Base-by-base conservation (phyloP, 192 early-diverging fungal genomes). In the Physocladia obscura region DNA sequence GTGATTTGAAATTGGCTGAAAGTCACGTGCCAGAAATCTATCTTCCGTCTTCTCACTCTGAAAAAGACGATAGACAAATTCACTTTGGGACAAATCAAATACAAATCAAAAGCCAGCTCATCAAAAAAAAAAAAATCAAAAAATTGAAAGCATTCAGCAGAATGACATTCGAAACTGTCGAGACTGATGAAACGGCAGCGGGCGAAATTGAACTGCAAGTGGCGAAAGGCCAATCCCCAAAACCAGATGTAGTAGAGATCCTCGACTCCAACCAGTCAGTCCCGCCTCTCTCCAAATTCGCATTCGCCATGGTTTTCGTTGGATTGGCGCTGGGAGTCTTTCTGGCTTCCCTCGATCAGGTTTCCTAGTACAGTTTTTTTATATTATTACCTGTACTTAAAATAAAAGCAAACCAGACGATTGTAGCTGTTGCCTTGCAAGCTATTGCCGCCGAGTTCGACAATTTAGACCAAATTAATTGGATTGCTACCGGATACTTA, bases 331-430 rank as follows among this genome's bases (percentile, higher is more conserved):
- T 60, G 27, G 31, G 32, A 17, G 79, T 89, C 65, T 87, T 92
- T 58, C 76, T 92, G 47, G 82, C 84, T 0, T 80, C 83, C 22
- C 61, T 89, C 3, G 90, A 92, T 62, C 82, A 83, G 40, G 40
- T 44, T n/a, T n/a, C n/a, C n/a, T n/a, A n/a, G n/a, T n/a, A n/a
- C n/a, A n/a, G n/a, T 44, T 44, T n/a, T n/a, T n/a, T 44, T 8
- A 44, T 44, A 44, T n/a, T n/a, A 13, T 44, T n/a, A 44, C 40
- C 40, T 44, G 40, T n/a, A n/a, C n/a, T n/a, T n/a, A 13, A n/a
- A n/a, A 13, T 44, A n/a, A 44, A 8, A 13, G 52, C 26, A 11
- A 26, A 11, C 26, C 52, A 81, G 60, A 81, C 80, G 26, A 81
- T 81, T 40, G 68, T 78, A 22, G 67, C 80, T 15, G 65, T 74